These are phyloP conservation scores for Paraphoma sp. DNA, from an alignment of 2,329 filamentous ascomycete genomes.

Conservation along the genomic window DNA sequence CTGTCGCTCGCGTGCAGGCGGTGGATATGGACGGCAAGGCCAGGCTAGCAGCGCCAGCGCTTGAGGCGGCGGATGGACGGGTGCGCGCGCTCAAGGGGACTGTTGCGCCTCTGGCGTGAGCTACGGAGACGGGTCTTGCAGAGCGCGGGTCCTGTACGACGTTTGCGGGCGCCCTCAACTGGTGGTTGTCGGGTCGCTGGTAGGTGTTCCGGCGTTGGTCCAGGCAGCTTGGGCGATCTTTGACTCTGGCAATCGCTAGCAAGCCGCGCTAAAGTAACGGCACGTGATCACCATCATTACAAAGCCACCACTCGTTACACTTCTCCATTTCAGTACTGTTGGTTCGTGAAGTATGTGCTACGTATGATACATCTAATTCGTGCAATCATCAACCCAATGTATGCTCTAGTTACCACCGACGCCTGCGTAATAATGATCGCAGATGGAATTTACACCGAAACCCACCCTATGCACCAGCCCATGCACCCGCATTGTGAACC, in stretches of 20 bases:
- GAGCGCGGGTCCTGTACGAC: slow-evolving; percentile 40
- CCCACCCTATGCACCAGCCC: not conserved
- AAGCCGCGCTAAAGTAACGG: slow-evolving; percentile 2
- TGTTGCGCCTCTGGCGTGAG: slow-evolving; percentile 29
- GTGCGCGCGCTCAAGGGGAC: slow-evolving; percentile 31
- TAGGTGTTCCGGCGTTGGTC: slow-evolving; percentile 35
- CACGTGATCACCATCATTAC: not conserved
- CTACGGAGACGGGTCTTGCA: slow-evolving; percentile 29
- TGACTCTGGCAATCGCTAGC: slow-evolving; percentile 16
- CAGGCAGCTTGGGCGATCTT: slow-evolving; percentile 13
- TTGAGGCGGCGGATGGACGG: slow-evolving; percentile 31
- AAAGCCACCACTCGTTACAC: not conserved
- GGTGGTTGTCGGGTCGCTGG: slow-evolving; percentile 35
- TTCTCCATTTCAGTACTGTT: not conserved
- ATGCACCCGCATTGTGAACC: not conserved
- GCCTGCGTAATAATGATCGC: too few relatives aligned
- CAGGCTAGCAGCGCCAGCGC: slow-evolving; percentile 39
- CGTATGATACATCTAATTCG: not conserved
- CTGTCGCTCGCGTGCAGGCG: slow-evolving; percentile 27
- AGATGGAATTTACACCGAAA: too few relatives aligned
- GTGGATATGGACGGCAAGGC: slow-evolving; percentile 19
- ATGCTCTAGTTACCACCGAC: not conserved
- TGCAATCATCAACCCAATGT: not conserved
- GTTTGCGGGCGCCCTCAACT: slow-evolving; percentile 36
- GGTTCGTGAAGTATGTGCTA: not conserved